Conservation (phyloP, 192 early-diverging fungal genomes). For the Hyaloraphidium curvatum region DNA sequence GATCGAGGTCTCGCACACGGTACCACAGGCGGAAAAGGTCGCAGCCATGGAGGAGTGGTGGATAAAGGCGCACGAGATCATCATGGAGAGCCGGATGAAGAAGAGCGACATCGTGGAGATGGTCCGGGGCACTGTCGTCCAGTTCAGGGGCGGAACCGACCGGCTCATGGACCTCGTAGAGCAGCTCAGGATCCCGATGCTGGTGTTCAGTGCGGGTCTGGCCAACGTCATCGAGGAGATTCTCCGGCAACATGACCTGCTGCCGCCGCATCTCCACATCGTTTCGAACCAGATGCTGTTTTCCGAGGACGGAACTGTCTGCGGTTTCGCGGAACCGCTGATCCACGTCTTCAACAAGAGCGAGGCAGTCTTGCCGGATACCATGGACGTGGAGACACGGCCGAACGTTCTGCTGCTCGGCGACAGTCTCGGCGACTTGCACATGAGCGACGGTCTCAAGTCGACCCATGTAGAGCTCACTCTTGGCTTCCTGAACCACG, state of each 20-base stretch:
- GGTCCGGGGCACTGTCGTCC: slow-evolving; percentile 23
- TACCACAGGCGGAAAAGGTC: slow-evolving; percentile 33
- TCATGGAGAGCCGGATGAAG: slow-evolving; percentile 27
- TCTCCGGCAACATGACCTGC: slow-evolving; percentile 16
- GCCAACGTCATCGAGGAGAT: slow-evolving; percentile 41
- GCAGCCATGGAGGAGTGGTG: slow-evolving; percentile 55
- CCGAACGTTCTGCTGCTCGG: slow-evolving; percentile 48
- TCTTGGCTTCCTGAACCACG: slow-evolving; percentile 52
- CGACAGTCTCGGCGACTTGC: slow-evolving; percentile 48
- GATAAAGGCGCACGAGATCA: slow-evolving; percentile 30
- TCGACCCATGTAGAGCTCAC: slow-evolving; percentile 36
- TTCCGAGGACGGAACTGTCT: slow-evolving; percentile 21
- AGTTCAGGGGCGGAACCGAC: slow-evolving; percentile 22
- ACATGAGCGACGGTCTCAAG: slow-evolving; percentile 38
- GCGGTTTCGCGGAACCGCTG: slow-evolving; percentile 36
- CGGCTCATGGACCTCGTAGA: slow-evolving; percentile 18
- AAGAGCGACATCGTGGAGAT: slow-evolving; percentile 27
- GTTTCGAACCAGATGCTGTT: slow-evolving; percentile 52
- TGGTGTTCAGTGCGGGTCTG: slow-evolving; percentile 55
- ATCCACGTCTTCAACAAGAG: slow-evolving; percentile 58
- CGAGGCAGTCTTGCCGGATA: slow-evolving; percentile 28
- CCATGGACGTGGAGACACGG: slow-evolving; percentile 20
- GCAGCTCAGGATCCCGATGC: slow-evolving; percentile 24
- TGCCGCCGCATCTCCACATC: slow-evolving; percentile 33
- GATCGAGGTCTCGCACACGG: slow-evolving; percentile 33